A percentile compares a stretch with the other conserved stretches of the same genome.
Conservation (phyloP, 371 early-diverging fungal species). For the Mortierella sp. region DNA sequence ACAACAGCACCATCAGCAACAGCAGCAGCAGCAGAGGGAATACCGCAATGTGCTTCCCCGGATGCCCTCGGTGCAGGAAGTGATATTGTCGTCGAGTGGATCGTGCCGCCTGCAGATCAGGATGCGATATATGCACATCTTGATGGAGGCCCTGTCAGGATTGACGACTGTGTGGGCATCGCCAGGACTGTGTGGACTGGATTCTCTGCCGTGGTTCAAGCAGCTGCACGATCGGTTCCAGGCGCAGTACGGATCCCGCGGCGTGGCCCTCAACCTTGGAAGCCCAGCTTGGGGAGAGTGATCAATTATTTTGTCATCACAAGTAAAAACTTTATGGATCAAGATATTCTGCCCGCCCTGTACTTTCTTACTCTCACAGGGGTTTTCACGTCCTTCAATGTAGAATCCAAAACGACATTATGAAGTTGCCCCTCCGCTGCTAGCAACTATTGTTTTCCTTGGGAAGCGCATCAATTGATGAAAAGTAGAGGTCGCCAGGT, state of each 20-base stretch:
- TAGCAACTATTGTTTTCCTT: no score
- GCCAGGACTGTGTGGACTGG: slow-evolving; percentile 18
- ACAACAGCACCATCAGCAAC: neutral
- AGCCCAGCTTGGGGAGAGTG: neutral
- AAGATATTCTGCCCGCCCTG: no score
- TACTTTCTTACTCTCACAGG: no score
- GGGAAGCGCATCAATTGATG: no score
- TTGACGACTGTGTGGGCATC: slow-evolving; percentile 23
- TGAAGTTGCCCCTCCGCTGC: no score
- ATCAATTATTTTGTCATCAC: no score
- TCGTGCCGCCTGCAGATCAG: slow-evolving; percentile 5
- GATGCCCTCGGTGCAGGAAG: slow-evolving; percentile 29
- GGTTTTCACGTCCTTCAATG: no score
- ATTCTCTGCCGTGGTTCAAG: slow-evolving; percentile 17
- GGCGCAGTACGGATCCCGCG: slow-evolving; percentile 9
- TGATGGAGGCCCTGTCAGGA: slow-evolving; percentile 34
- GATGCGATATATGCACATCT: slow-evolving; percentile 36
- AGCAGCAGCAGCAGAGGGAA: slow-evolving; percentile 4
- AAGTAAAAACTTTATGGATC: no score
- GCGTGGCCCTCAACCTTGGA: slow-evolving; percentile 24
- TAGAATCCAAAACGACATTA: no score
- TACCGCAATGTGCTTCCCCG: slow-evolving; percentile 25
- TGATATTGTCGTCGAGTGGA: slow-evolving; percentile 9
- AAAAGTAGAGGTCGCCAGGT: no score
- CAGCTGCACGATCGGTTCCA: slow-evolving; percentile 10